These are phyloP conservation scores for Orbilia blumenaviensis DNA, from an alignment of 2,329 filamentous ascomycete species.

Conservation along the genomic window DNA sequence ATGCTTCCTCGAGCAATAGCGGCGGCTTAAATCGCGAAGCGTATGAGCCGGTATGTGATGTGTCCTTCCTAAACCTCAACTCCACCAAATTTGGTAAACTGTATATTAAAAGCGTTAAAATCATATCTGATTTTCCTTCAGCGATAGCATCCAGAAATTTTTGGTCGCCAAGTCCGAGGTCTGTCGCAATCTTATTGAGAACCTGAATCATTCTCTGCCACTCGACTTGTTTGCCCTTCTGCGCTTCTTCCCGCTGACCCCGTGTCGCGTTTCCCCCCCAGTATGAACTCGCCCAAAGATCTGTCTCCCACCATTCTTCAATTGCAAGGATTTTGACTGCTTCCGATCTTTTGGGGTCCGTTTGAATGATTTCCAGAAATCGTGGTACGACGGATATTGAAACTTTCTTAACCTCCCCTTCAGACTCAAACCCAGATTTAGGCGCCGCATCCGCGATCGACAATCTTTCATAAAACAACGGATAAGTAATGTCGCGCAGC, in stretches of 20 bases:
- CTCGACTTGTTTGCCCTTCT: slow-evolving; percentile 11
- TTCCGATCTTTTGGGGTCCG: slow-evolving; percentile 9
- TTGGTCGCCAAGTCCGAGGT: slow-evolving; percentile 4
- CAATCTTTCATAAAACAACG: slow-evolving; percentile 23
- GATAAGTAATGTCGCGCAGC: slow-evolving; percentile 16
- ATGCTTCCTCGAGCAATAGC: slow-evolving; percentile 21
- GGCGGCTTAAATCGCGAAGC: slow-evolving; percentile 17
- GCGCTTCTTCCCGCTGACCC: not conserved
- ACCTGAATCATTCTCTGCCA: slow-evolving; percentile 19
- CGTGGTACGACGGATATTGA: not conserved
- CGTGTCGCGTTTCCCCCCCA: slow-evolving; percentile 14
- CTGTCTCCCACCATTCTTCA: slow-evolving; percentile 7
- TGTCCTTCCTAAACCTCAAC: slow-evolving; percentile 1
- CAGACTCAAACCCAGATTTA: not conserved
- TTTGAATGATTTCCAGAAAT: slow-evolving; percentile 32
- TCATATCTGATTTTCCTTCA: slow-evolving; percentile 29
- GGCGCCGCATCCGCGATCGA: slow-evolving; percentile 5
- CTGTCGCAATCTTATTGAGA: slow-evolving; percentile 3
- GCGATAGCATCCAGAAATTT: slow-evolving; percentile 27
- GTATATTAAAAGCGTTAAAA: slow-evolving; percentile 26
- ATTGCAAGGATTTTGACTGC: slow-evolving; percentile 6
- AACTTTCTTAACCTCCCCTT: not conserved
- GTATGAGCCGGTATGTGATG: slow-evolving; percentile 4
- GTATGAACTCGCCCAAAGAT: slow-evolving; percentile 9
- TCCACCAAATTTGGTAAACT: slow-evolving; percentile 32